Evolutionary conservation across 2,329 filamentous ascomycete genomes (phyloP).

Genomic region (Trichoderma cornu-damae): DNA sequence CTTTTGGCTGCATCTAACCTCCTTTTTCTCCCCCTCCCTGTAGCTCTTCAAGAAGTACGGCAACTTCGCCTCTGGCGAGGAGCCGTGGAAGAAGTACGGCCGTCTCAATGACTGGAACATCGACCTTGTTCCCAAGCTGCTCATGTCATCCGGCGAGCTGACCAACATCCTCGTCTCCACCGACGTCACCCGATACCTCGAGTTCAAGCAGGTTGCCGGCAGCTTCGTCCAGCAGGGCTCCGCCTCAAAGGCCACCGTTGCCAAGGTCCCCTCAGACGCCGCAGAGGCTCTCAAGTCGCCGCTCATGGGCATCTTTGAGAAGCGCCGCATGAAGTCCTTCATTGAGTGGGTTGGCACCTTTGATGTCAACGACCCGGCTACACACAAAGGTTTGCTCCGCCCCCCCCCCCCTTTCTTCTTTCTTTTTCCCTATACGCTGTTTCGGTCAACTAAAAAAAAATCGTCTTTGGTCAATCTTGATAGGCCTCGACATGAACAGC

Average conservation of each 20-base stretch:
- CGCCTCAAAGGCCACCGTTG: slow-evolving; percentile 79
- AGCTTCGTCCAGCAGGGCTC: slow-evolving; percentile 91
- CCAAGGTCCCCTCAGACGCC: slow-evolving; percentile 94
- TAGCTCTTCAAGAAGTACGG: slow-evolving; percentile 97
- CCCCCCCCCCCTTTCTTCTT: not conserved
- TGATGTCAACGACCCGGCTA: slow-evolving; percentile 71
- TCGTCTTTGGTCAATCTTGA: not conserved
- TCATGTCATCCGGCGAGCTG: slow-evolving; percentile 97
- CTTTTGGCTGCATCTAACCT: slow-evolving; percentile 23
- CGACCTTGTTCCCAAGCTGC: slow-evolving; percentile 94
- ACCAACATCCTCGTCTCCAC: slow-evolving; percentile 98
- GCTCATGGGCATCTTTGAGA: slow-evolving; percentile 96
- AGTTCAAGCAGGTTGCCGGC: slow-evolving; percentile 92
- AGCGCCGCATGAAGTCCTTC: slow-evolving; percentile 93
- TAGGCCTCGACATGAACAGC: slow-evolving; percentile 72
- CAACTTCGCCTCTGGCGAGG: slow-evolving; percentile 70
- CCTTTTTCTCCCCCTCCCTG: slow-evolving; percentile 18
- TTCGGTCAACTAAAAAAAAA: too few species aligned
- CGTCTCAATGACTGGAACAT: slow-evolving; percentile 99
- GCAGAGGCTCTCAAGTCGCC: slow-evolving; percentile 85
- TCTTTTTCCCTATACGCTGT: too few species aligned
- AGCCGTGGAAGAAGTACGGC: slow-evolving; percentile 98
- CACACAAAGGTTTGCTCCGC: slow-evolving; percentile 71
- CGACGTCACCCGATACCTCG: slow-evolving; percentile 81
- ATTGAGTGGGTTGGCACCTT: slow-evolving; percentile 92